phyloP scores from a whole-genome alignment of 2,329 filamentous ascomycete species.

The Saccharata proteae region DNA sequence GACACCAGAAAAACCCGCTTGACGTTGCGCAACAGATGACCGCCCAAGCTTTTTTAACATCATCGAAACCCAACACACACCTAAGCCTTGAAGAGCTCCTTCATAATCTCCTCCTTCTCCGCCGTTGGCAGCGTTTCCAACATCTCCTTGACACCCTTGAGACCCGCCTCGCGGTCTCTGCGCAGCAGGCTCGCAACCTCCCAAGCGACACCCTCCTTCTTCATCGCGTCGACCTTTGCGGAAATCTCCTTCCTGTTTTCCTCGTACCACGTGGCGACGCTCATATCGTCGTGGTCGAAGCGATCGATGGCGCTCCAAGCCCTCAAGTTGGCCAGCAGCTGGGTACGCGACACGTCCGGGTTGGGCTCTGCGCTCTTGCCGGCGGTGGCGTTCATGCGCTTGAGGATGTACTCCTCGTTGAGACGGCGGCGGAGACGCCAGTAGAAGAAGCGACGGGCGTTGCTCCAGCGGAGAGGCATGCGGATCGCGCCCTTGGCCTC shows the following conservation, averaged over 20 bases:
- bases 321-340: constrained; percentile 62
- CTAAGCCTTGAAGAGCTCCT: constrained; percentile 35
- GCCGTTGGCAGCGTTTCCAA: constrained; percentile 75
- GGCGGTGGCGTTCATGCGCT: constrained; percentile 55
- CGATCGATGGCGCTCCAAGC: constrained; percentile 71
- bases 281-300: constrained; percentile 68
- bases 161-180: constrained; percentile 53
- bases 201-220: constrained; percentile 58
- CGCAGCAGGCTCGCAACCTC: constrained; percentile 59
- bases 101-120: constrained; percentile 76
- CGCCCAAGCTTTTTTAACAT: too few relatives aligned
- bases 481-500: constrained; percentile 94
- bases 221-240: constrained; percentile 74
- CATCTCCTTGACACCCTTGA: constrained; percentile 79
- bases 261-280: constrained; percentile 91
- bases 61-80: too few relatives aligned
- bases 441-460: constrained; percentile 96
- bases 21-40: too few relatives aligned
- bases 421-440: constrained; percentile 95
- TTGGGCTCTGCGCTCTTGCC: constrained; percentile 31
- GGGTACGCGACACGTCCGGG: constrained; percentile 40
- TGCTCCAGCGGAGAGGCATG: constrained; percentile 68
- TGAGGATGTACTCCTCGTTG: constrained; percentile 94
- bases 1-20: too few relatives aligned
- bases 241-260: constrained; percentile 75